Conservation (phyloP, 2,329 filamentous ascomycete genomes). For the Didymella pomorum region DNA sequence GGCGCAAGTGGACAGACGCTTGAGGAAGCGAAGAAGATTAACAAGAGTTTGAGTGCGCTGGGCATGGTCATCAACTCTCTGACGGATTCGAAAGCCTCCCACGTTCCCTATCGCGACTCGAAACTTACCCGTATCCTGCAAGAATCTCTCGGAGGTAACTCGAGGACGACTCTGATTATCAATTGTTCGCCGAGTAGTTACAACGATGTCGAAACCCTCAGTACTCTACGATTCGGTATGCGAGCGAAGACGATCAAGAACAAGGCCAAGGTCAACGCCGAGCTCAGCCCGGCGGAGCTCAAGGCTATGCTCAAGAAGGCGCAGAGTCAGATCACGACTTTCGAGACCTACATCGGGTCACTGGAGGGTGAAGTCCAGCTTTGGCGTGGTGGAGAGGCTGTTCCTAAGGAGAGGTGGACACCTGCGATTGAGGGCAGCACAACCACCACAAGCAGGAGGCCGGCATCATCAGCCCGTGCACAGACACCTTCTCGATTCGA, state of each 20-base stretch:
- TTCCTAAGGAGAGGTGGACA: conserved; percentile 90
- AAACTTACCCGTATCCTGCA: conserved; percentile 97
- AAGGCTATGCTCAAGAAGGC: conserved; percentile 93
- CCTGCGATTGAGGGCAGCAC: conserved; percentile 67
- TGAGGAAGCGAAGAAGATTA: conserved; percentile 99
- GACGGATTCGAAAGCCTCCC: conserved; percentile 95
- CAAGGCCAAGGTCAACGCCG: conserved; percentile 99
- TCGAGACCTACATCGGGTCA: conserved; percentile 83
- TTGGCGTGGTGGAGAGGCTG: conserved; percentile 87
- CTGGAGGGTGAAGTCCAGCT: conserved; percentile 84
- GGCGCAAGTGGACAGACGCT: conserved; percentile 96
- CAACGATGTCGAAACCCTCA: conserved; percentile 93
- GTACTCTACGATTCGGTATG: conserved; percentile 93
- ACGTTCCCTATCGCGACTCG: conserved; percentile 96
- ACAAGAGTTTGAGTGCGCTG: conserved; percentile 97
- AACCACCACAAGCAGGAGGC: conserved; percentile 57
- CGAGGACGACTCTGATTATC: conserved; percentile 96
- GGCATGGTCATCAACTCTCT: conserved; percentile 99
- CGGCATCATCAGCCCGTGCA: conserved; percentile 61
- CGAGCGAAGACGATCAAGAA: conserved; percentile 99
- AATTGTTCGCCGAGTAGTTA: conserved; percentile 99
- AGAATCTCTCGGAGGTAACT: conserved; percentile 97
- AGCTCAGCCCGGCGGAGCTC: conserved; percentile 93
- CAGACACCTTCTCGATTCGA: conserved; percentile 67
- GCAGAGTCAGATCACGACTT: conserved; percentile 86